Percentiles rank a stretch among this genome's conserved stretches.
These are phyloP conservation scores for Calonectria ilicicola DNA, from an alignment of 2,329 filamentous ascomycete genomes.

Conservation along the genomic window DNA sequence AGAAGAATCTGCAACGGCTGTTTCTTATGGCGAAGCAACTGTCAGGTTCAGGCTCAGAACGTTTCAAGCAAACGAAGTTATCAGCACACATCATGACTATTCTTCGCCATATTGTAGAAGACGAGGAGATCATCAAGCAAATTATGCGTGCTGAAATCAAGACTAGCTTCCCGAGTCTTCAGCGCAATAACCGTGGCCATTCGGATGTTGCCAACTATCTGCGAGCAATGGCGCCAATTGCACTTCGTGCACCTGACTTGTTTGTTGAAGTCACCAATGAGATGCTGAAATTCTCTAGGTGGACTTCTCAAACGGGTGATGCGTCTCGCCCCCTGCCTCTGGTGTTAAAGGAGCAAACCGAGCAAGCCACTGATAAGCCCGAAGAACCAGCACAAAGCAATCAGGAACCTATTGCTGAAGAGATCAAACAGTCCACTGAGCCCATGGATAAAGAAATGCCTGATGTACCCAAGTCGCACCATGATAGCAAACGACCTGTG, in stretches of 20 bases:
- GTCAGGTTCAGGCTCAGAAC: constrained; percentile 80
- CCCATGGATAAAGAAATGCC: constrained; percentile 68
- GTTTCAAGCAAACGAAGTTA: constrained; percentile 69
- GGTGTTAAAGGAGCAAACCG: constrained; percentile 54
- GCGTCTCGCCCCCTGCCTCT: constrained; percentile 50
- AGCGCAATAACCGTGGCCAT: constrained; percentile 61
- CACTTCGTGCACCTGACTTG: constrained; percentile 83
- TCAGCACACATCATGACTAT: constrained; percentile 82
- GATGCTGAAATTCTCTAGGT: constrained; percentile 79
- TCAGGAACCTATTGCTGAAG: constrained; percentile 44
- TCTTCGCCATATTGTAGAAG: constrained; percentile 92
- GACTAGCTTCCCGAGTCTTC: constrained; percentile 74
- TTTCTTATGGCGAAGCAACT: constrained; percentile 98
- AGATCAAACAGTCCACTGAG: constrained; percentile 73
- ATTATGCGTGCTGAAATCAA: constrained; percentile 93
- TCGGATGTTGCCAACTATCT: constrained; percentile 80
- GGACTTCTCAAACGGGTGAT: constrained; percentile 55
- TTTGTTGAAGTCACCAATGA: constrained; percentile 93
- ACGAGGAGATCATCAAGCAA: constrained; percentile 89
- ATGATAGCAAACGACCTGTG: constrained; percentile 83
- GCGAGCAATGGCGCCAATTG: constrained; percentile 81
- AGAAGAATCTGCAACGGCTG: constrained; percentile 87
- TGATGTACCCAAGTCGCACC: constrained; percentile 71
- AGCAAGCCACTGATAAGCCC: constrained; percentile 27
- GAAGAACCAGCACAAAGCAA: constrained; percentile 27